Evolutionary conservation across 2,329 filamentous ascomycete genomes (phyloP).

Genomic region (Emergomyces orientalis): DNA sequence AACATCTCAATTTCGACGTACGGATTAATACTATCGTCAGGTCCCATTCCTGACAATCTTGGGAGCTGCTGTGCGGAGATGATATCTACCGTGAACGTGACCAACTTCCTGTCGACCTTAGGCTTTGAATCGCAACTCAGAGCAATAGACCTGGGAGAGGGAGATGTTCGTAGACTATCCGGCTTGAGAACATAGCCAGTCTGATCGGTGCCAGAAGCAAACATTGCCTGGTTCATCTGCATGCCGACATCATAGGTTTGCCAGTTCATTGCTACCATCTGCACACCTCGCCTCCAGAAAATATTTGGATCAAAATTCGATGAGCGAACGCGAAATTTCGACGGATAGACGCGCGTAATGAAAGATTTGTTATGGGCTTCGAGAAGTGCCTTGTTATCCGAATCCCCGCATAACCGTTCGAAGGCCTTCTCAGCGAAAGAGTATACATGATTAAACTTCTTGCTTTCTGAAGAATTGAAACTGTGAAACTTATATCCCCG

Average conservation of each 20-base stretch:
- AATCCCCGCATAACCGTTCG: conserved; percentile 65
- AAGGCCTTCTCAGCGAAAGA: conserved; percentile 90
- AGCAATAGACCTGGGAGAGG: conserved; percentile 17
- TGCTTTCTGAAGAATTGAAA: conserved; percentile 68
- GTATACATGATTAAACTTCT: conserved; percentile 86
- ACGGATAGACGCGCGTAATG: conserved; percentile 90
- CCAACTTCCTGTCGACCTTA: conserved; percentile 69
- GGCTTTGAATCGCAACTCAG: conserved; percentile 25
- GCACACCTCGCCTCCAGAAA: conserved; percentile 90
- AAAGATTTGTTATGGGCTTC: conserved; percentile 86
- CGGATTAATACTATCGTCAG: conserved; percentile 71
- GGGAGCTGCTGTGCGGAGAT: conserved; percentile 94
- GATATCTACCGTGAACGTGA: conserved; percentile 77
- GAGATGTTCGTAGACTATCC: conserved; percentile 56
- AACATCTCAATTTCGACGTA: conserved; percentile 95
- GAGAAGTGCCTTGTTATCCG: conserved; percentile 65
- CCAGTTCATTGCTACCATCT: conserved; percentile 98
- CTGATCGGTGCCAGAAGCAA: conserved; percentile 74
- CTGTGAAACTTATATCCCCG: conserved; percentile 72
- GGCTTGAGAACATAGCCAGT: conserved; percentile 94
- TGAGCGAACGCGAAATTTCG: conserved; percentile 68
- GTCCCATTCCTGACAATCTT: conserved; percentile 62
- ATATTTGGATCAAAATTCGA: conserved; percentile 90
- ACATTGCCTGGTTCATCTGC: conserved; percentile 97
- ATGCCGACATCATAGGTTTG: conserved; percentile 94